These are phyloP conservation scores for Panaeolus papilionaceus DNA, from an alignment of 768 basidiomycete species.

Conservation along the genomic window DNA sequence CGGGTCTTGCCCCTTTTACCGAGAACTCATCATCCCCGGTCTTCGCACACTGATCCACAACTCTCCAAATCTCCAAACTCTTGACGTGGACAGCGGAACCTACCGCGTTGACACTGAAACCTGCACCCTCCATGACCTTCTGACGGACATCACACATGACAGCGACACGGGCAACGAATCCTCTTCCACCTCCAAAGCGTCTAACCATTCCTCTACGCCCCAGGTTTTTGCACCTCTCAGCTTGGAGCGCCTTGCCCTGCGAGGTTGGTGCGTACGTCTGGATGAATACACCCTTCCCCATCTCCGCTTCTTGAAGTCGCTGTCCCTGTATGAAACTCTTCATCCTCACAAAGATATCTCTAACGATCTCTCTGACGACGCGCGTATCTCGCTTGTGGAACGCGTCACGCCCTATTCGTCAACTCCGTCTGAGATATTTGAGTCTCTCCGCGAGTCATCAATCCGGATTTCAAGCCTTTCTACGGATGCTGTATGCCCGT, in stretches of 20 bases:
- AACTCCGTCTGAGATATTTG: conserved; percentile 26
- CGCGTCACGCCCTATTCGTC: conserved; percentile 24
- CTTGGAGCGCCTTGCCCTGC: conserved; percentile 24
- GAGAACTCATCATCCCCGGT: conserved; percentile 24
- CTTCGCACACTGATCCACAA: conserved; percentile 28
- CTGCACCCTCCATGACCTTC: conserved; percentile 26
- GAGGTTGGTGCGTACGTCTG: conserved; percentile 26
- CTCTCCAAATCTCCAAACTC: conserved; percentile 23
- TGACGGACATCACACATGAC: conserved; percentile 10
- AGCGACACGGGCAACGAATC: conserved; percentile 6
- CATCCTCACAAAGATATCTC: conserved; percentile 18
- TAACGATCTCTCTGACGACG: conserved; percentile 16
- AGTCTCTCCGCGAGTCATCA: conserved; percentile 22
- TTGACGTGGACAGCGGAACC: conserved; percentile 24
- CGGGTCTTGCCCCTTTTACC: conserved; percentile 24
- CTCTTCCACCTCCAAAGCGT: not conserved
- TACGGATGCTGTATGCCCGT: conserved; percentile 25
- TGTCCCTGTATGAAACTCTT: conserved; percentile 23
- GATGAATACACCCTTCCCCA: conserved; percentile 23
- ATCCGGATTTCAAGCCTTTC: conserved; percentile 25
- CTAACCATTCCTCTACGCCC: conserved; percentile 6
- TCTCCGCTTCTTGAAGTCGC: conserved; percentile 20
- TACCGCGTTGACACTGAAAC: conserved; percentile 22
- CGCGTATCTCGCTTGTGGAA: conserved; percentile 17
- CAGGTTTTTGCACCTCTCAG: conserved; percentile 16